Conservation (phyloP, 2,329 filamentous ascomycete genomes). For the Colletotrichum cordylinicola region DNA sequence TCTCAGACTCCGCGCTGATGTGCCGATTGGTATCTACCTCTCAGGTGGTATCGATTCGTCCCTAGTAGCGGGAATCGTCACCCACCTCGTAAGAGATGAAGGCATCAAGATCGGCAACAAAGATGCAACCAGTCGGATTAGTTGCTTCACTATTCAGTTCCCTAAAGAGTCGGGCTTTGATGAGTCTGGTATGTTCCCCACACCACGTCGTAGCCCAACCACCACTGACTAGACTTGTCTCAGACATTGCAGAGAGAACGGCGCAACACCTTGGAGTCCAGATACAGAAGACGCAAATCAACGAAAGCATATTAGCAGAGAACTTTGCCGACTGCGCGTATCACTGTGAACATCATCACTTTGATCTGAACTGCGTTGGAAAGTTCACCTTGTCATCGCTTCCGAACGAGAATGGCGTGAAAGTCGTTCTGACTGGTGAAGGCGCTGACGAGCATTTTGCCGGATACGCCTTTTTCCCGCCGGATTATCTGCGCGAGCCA, state of each 20-base stretch:
- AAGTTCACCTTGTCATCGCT: constrained; percentile 54
- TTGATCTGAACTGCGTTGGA: constrained; percentile 57
- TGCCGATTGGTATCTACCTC: constrained; percentile 61
- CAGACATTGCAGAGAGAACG: neutral
- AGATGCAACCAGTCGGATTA: constrained; percentile 23
- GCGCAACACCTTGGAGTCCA: constrained; percentile 36
- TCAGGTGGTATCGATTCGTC: constrained; percentile 65
- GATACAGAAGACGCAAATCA: constrained; percentile 26
- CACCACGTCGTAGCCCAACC: neutral
- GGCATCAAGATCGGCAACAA: constrained; percentile 50
- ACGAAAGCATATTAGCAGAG: constrained; percentile 30
- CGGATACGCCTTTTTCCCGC: constrained; percentile 52
- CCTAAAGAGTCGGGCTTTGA: constrained; percentile 53
- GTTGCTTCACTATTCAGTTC: constrained; percentile 57
- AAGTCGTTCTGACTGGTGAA: constrained; percentile 59
- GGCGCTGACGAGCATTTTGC: constrained; percentile 60
- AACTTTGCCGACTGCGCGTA: constrained; percentile 34
- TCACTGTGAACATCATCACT: constrained; percentile 36
- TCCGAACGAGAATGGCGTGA: constrained; percentile 49
- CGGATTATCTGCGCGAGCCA: constrained; percentile 54
- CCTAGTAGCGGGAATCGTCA: constrained; percentile 59
- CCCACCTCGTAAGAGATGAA: constrained; percentile 51
- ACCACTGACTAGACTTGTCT: neutral
- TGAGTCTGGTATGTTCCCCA: constrained; percentile 43
- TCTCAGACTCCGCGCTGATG: constrained; percentile 59